Evolutionary conservation across 306 rosid genomes (phyloP), one percentile per base, ranked within the genome.

Genomic region (Oemleria cerasiformis): DNA sequence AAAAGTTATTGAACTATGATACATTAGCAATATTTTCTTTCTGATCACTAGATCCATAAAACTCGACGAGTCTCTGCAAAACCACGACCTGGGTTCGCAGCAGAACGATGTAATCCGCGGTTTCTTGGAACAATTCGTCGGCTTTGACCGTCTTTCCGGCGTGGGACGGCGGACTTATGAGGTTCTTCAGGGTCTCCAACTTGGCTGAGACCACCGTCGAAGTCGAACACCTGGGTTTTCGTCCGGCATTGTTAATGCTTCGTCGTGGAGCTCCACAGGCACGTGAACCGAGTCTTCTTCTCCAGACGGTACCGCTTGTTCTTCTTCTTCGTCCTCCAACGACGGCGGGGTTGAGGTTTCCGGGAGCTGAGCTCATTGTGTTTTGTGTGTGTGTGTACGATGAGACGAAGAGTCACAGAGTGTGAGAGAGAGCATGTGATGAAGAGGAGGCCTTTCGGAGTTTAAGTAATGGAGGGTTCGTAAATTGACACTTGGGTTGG

Each of bases 21-120:
- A 83, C 77, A 81, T 64, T 6, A 68, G 40, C 11, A 21, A 41
- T 59, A 59, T 75, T 69, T 73, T 83, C 84, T 62, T 72, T 67
- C 55, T 82, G 36, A 30, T 30, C 87, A 9, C 45, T 70, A 68
- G 84, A 81, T 63, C 91, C 96, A 63, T 94, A 88, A 75, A 44
- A 78, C 71, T 89, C 84, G 19, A 94, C 12, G 39, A 93, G 86
- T 66, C 84, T 91, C 90, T 94, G 96, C 76, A 94, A 83, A 77
- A 94, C 19, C 72, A 82, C 78, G 60, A 94, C 95, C 70, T 84
- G 82, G 63, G 90, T 80, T 78, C 82, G 69, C 39, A 94, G 70
- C 43, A 80, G 82, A 58, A 91, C 80, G 66, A 94, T 94, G 85
- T 91, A 94, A 50, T 93, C 95, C 14, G 98, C 98, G 12, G 98